These are phyloP conservation scores for Taiwanofungus camphoratus DNA, from an alignment of 1,284 basidiomycete species.

Conservation along the genomic window DNA sequence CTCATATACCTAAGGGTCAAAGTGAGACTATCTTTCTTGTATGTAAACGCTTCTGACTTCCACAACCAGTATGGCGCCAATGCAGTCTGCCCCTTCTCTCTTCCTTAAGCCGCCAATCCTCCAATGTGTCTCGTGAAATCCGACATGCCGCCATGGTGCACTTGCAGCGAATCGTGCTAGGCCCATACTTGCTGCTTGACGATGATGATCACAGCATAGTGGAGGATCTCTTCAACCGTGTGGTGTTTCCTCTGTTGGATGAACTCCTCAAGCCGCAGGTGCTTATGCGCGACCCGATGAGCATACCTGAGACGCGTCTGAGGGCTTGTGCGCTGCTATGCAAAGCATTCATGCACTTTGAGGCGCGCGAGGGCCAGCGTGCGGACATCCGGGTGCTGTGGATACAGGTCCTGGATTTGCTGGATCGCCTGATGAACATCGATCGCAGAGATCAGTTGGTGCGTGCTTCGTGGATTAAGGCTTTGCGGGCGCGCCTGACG, in stretches of 20 bases:
- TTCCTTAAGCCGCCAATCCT: slow-evolving; percentile 80
- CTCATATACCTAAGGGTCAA: slow-evolving; percentile 40
- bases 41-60: slow-evolving; percentile 15
- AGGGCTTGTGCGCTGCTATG: slow-evolving; percentile 85
- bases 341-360: slow-evolving; percentile 94
- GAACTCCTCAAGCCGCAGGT: slow-evolving; percentile 87
- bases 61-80: slow-evolving; percentile 67
- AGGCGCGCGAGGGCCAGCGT: slow-evolving; percentile 66
- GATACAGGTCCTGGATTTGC: slow-evolving; percentile 87
- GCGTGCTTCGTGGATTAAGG: slow-evolving; percentile 28
- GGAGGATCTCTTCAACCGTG: slow-evolving; percentile 82
- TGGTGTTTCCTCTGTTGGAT: slow-evolving; percentile 90
- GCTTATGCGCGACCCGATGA: slow-evolving; percentile 74
- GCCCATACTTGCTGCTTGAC: slow-evolving; percentile 64
- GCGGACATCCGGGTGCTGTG: slow-evolving; percentile 77
- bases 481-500: slow-evolving; percentile 11
- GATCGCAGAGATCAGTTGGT: slow-evolving; percentile 86
- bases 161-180: slow-evolving; percentile 84
- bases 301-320: slow-evolving; percentile 87
- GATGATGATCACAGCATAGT: slow-evolving; percentile 56
- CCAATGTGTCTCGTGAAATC: slow-evolving; percentile 81
- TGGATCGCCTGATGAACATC: slow-evolving; percentile 86
- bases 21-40: slow-evolving; percentile 32
- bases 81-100: slow-evolving; percentile 78
- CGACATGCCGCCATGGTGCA: slow-evolving; percentile 81